Conservation (phyloP, 2,329 filamentous ascomycete species). For the Alternaria sp. region DNA sequence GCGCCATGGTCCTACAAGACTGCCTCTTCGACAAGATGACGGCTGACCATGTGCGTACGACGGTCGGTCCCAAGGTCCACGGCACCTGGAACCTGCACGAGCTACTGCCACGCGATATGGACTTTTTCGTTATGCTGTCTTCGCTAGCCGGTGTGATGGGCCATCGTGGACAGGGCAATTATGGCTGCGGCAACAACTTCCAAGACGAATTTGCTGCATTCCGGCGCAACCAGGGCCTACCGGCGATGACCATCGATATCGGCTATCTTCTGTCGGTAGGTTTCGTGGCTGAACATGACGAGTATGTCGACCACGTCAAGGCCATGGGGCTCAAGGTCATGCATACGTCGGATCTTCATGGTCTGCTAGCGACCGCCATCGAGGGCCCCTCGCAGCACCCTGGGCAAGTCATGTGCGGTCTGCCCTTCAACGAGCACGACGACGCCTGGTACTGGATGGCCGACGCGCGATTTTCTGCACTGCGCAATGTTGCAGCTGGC, state of each 20-base stretch:
- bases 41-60: slow-evolving; percentile 1
- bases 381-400: slow-evolving; percentile 4
- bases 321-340: slow-evolving; percentile 12
- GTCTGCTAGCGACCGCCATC: slow-evolving; percentile 8
- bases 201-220: slow-evolving; percentile 28
- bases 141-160: slow-evolving; percentile 28
- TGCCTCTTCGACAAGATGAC: slow-evolving; percentile 19
- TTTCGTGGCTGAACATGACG: slow-evolving; percentile 31
- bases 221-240: slow-evolving; percentile 22
- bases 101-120: slow-evolving; percentile 15
- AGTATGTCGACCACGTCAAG: slow-evolving; percentile 11
- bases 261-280: slow-evolving; percentile 23
- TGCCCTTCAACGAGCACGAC: slow-evolving; percentile 10
- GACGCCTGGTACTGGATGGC: slow-evolving; percentile 11
- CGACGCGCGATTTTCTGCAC: slow-evolving; percentile 6
- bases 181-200: slow-evolving; percentile 30
- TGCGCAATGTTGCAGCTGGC: slow-evolving; percentile 5
- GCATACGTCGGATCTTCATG: slow-evolving; percentile 10
- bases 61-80: slow-evolving; percentile 36
- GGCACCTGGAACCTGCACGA: slow-evolving; percentile 42
- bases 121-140: slow-evolving; percentile 33
- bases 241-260: slow-evolving; percentile 46
- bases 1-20: slow-evolving; percentile 35
- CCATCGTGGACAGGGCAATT: slow-evolving; percentile 23
- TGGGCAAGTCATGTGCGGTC: slow-evolving; percentile 10